Evolutionary conservation across 2,329 filamentous ascomycete species (phyloP), one percentile per base, ranked within the genome.

Genomic region (Graphium sp.): DNA sequence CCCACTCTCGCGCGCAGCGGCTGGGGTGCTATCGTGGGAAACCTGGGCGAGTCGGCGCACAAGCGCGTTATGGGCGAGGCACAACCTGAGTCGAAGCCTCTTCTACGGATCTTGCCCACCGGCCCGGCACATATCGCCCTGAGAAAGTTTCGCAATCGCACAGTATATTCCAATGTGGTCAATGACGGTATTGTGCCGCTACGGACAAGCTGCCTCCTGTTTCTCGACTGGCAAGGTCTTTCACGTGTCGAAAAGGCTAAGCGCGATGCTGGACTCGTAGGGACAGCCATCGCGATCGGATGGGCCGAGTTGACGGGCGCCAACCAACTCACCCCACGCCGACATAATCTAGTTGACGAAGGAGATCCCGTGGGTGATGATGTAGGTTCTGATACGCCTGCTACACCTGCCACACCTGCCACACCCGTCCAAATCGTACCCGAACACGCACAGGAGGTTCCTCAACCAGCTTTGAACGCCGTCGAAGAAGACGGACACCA

Each of bases 101-200:
- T 95, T 21, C 55, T 95, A 13, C 69, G 87, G 13, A 91, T 95
- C 36, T 54, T 95, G 15, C 87, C 89, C 0, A 92, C 82, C 6
- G 87, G 87, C 0, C 85, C 87, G 11, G 89, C 87, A 6, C 85
- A 94, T 48, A 69, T 72, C 31, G 87, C 85, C 2, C 55, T 95
- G 22, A 75, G 78, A 45, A 83, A 81, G 52, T 95, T 95, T 49
- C 65, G 82, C 14, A 92, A 91, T 47, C 66, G 87, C 11, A 95
- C 89, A 0, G 63, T 94, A 2, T 95, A 95, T 48, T 93, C 85
- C 2, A 95, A 95, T 43, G 85, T 95, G 9, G 87, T 95, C 39
- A 95, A 95, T 44, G 87, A 95, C 51, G 87, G 85, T 4, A 94
- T 98, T 39, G 89, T 98, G 5, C 89, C 89, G 3, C 56, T 98